Evolutionary conservation across 768 basidiomycete genomes (phyloP).

Genomic region (Tulasnella sp.): DNA sequence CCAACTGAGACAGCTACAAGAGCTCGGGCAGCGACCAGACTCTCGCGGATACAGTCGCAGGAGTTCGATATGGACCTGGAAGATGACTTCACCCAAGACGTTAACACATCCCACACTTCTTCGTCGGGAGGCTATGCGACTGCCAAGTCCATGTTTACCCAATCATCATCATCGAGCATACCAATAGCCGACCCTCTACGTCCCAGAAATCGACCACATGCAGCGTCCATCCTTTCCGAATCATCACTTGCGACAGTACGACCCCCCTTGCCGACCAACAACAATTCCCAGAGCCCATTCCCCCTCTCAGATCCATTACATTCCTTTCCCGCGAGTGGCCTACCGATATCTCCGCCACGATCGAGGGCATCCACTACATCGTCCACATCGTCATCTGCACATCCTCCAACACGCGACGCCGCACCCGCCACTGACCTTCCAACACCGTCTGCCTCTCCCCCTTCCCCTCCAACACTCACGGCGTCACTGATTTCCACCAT

Average conservation of each 20-base stretch:
- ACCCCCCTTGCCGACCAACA: too few relatives aligned
- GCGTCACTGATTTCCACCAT: conserved; percentile 18
- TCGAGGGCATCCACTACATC: not conserved
- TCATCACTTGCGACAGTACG: not conserved
- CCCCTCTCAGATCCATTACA: too few relatives aligned
- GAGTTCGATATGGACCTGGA: conserved; percentile 10
- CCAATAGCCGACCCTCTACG: too few relatives aligned
- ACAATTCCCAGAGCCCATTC: too few relatives aligned
- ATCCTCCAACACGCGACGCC: too few relatives aligned
- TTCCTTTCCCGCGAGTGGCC: not conserved
- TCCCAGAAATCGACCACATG: not conserved
- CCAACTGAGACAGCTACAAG: conserved; percentile 28
- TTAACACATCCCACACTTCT: not conserved
- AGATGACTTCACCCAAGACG: conserved; percentile 1
- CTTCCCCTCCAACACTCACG: conserved; percentile 16
- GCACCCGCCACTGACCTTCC: not conserved
- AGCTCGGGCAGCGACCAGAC: not conserved
- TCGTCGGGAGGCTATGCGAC: conserved; percentile 5
- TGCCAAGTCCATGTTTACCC: conserved; percentile 9
- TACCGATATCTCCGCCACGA: not conserved
- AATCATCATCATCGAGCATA: not conserved
- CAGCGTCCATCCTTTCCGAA: not conserved
- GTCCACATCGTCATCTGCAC: not conserved
- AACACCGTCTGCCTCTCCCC: conserved; percentile 19
- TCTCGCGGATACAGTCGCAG: not conserved